Percentiles rank a stretch among this genome's conserved stretches.
phyloP scores from a whole-genome alignment of 768 basidiomycete genomes.

The Panus rudis region DNA sequence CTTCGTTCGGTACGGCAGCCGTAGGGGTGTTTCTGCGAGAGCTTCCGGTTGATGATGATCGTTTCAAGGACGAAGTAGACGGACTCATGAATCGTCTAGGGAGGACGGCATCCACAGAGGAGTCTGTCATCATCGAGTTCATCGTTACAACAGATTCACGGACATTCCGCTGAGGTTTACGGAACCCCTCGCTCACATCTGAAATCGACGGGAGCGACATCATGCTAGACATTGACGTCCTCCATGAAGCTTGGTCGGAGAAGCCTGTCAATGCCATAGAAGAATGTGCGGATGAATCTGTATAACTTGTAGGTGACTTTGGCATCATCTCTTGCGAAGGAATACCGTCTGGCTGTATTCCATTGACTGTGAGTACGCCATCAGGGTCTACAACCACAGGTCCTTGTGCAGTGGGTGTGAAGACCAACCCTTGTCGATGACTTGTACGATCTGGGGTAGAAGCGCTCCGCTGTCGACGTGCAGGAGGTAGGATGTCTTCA shows the following conservation, averaged over 20 bases:
- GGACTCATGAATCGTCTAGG: constrained; percentile 12
- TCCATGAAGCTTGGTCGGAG: constrained; percentile 13
- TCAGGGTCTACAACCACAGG: constrained; percentile 4
- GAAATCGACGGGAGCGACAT: constrained; percentile 17
- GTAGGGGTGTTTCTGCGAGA: constrained; percentile 8
- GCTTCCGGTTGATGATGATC: too few species aligned
- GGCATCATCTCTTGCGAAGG: constrained; percentile 3
- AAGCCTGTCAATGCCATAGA: constrained; percentile 17
- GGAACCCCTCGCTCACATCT: too few species aligned
- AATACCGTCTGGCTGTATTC: too few species aligned
- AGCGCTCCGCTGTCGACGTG: constrained; percentile 18
- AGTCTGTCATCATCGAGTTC: constrained; percentile 21
- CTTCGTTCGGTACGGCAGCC: constrained; percentile 13
- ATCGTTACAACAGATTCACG: constrained; percentile 24
- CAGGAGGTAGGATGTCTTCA: constrained; percentile 5
- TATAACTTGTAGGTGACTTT: constrained; percentile 5
- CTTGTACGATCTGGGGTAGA: constrained; percentile 18
- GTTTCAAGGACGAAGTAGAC: neutral
- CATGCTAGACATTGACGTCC: too few species aligned
- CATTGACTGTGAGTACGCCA: neutral
- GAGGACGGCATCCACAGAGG: constrained; percentile 24
- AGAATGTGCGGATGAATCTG: constrained; percentile 14
- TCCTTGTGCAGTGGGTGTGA: constrained; percentile 9
- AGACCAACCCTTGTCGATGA: constrained; percentile 21
- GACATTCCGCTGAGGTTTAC: too few species aligned